Evolutionary conservation across 2,329 filamentous ascomycete genomes (phyloP).

Genomic region (Chalaropsis ovoidea): DNA sequence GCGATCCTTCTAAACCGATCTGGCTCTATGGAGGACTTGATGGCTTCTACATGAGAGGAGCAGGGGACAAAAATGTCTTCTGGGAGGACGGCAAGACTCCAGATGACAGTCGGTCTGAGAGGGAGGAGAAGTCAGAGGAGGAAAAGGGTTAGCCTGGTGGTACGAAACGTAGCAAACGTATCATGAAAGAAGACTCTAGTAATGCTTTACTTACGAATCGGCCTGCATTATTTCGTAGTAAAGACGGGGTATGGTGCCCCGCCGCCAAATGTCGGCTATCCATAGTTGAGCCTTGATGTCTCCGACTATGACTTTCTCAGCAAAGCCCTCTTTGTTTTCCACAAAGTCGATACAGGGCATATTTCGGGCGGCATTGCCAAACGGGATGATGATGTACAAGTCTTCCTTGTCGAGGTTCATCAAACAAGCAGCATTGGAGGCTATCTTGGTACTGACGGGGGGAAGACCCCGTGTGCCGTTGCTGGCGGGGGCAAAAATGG

Average conservation of each 20-base stretch:
- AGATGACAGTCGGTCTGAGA: background rate
- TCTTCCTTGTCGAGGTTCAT: background rate
- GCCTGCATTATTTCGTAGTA: background rate
- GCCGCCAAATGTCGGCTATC: slow-evolving; percentile 45
- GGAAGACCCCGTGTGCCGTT: slow-evolving; percentile 19
- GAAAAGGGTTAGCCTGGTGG: background rate
- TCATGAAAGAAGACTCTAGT: background rate
- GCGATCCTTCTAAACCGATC: background rate
- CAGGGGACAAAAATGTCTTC: slow-evolving; percentile 16
- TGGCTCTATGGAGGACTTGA: background rate
- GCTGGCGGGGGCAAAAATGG: slow-evolving; percentile 41
- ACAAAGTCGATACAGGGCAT: slow-evolving; percentile 46
- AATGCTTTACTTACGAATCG: background rate
- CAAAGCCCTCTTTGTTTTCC: slow-evolving; percentile 39
- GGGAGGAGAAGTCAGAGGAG: background rate
- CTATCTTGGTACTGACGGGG: background rate
- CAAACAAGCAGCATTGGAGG: background rate
- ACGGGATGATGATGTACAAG: background rate
- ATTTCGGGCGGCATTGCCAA: slow-evolving; percentile 32
- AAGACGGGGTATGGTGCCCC: slow-evolving; percentile 21
- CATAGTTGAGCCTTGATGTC: slow-evolving; percentile 43
- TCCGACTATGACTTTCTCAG: slow-evolving; percentile 42
- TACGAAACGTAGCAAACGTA: background rate
- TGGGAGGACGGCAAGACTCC: slow-evolving; percentile 6
- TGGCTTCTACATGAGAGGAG: slow-evolving; percentile 21